Conservation (phyloP, 1,139 yeast species). For the Candida freyschussii region DNA sequence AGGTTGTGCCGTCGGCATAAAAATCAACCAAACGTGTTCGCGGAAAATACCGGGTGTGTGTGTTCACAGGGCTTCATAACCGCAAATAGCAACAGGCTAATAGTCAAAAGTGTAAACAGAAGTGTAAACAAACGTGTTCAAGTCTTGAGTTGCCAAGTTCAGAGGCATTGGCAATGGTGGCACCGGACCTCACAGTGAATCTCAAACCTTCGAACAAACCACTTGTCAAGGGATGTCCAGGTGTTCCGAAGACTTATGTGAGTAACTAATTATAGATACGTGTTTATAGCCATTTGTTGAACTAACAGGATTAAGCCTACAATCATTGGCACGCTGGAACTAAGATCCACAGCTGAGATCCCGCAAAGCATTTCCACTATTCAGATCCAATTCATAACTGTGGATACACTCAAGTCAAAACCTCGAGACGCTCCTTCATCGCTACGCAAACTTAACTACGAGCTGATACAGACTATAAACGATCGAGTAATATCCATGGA, state of each 20-base stretch:
- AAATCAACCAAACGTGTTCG: too few species aligned
- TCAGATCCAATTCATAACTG: slow-evolving; percentile 31
- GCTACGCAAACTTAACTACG: slow-evolving; percentile 29
- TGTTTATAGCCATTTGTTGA: slow-evolving; percentile 30
- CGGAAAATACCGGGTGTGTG: not conserved
- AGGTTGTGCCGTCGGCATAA: not conserved
- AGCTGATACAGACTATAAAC: slow-evolving; percentile 34
- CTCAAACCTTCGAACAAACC: slow-evolving; percentile 45
- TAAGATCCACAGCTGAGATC: slow-evolving; percentile 36
- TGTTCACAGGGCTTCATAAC: not conserved
- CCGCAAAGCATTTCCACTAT: slow-evolving; percentile 39
- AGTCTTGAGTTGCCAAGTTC: not conserved
- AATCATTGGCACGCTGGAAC: slow-evolving; percentile 38
- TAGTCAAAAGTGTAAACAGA: slow-evolving; percentile 1
- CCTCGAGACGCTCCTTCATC: slow-evolving; percentile 35
- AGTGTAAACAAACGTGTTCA: not conserved
- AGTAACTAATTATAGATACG: slow-evolving; percentile 31
- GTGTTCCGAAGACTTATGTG: slow-evolving; percentile 51
- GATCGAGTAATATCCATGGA: slow-evolving; percentile 46
- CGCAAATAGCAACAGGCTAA: not conserved
- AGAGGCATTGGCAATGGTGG: not conserved
- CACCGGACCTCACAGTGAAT: slow-evolving; percentile 15
- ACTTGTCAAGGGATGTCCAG: slow-evolving; percentile 58
- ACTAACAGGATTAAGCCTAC: slow-evolving; percentile 11
- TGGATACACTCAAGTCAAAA: slow-evolving; percentile 38